Conservation (phyloP, 495 filamentous ascomycete species). For the Aspergillus biplanus region DNA sequence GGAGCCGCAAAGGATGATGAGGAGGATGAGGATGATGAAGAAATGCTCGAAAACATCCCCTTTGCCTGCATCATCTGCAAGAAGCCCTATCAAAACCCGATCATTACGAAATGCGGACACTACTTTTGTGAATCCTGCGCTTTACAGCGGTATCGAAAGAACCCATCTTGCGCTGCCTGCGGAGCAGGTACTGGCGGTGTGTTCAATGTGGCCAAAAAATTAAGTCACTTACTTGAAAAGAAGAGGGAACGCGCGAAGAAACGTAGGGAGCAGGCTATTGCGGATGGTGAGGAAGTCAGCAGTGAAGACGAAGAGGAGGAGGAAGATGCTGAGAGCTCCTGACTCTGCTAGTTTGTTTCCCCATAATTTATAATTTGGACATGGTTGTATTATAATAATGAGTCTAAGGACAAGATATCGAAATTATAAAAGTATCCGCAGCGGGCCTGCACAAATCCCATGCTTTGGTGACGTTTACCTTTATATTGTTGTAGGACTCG, state of each 20-base stretch:
- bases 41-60: slow-evolving; percentile 81
- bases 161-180: slow-evolving; percentile 84
- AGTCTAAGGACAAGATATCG: neutral
- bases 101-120: slow-evolving; percentile 89
- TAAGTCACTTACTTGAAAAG: slow-evolving; percentile 80
- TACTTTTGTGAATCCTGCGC: slow-evolving; percentile 95
- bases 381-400: neutral
- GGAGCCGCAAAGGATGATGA: slow-evolving; percentile 50
- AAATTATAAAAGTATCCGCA: neutral
- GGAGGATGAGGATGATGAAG: slow-evolving; percentile 71
- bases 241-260: slow-evolving; percentile 74
- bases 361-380: neutral
- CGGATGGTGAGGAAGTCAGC: slow-evolving; percentile 69
- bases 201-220: slow-evolving; percentile 84
- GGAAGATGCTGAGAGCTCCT: slow-evolving; percentile 19
- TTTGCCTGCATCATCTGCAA: slow-evolving; percentile 96
- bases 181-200: slow-evolving; percentile 82
- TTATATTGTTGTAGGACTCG: neutral
- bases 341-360: neutral
- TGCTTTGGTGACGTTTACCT: neutral
- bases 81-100: slow-evolving; percentile 76
- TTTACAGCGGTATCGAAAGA: slow-evolving; percentile 77
- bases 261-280: slow-evolving; percentile 70
- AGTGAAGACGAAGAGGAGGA: slow-evolving; percentile 60
- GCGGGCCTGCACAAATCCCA: neutral